phyloP scores from a whole-genome alignment of 352 stramenopile species.

The Pythium chondricola region DNA sequence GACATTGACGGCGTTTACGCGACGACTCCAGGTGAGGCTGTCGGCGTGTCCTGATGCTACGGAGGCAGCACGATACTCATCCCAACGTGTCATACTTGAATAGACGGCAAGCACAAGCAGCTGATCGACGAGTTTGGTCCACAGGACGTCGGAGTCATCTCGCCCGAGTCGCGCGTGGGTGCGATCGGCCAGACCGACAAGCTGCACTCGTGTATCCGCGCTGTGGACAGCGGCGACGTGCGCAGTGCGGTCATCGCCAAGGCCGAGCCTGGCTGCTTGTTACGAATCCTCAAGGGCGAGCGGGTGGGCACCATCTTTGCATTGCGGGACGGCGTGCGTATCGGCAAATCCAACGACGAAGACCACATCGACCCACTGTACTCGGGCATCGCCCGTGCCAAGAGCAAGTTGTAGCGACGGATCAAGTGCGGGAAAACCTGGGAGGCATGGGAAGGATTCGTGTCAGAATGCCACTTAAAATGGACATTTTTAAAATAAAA shows the following conservation, averaged over 20 bases:
- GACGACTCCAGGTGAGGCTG: conserved; percentile 11
- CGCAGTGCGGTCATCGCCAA: conserved; percentile 59
- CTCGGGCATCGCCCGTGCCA: conserved; percentile 39
- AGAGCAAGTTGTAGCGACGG: conserved; percentile 15
- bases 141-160: conserved; percentile 34
- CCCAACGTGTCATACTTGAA: no score
- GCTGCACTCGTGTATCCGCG: conserved; percentile 70
- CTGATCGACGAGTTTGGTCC: conserved; percentile 47
- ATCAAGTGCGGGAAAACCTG: neutral
- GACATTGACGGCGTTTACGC: conserved; percentile 65
- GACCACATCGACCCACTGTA: conserved; percentile 61
- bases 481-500: no score
- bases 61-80: no score
- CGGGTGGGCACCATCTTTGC: conserved; percentile 63
- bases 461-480: no score
- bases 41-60: neutral
- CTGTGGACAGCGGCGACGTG: conserved; percentile 62
- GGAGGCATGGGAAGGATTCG: no score
- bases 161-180: conserved; percentile 49
- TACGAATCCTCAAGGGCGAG: conserved; percentile 63
- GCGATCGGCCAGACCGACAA: conserved; percentile 74
- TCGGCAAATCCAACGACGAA: conserved; percentile 40
- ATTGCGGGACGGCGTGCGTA: conserved; percentile 29
- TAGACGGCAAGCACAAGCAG: conserved; percentile 26
- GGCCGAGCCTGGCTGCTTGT: conserved; percentile 48